Percentiles rank a stretch among this genome's conserved stretches.
Conservation (phyloP, 257 asterid species). For the Forsythia suspensa region DNA sequence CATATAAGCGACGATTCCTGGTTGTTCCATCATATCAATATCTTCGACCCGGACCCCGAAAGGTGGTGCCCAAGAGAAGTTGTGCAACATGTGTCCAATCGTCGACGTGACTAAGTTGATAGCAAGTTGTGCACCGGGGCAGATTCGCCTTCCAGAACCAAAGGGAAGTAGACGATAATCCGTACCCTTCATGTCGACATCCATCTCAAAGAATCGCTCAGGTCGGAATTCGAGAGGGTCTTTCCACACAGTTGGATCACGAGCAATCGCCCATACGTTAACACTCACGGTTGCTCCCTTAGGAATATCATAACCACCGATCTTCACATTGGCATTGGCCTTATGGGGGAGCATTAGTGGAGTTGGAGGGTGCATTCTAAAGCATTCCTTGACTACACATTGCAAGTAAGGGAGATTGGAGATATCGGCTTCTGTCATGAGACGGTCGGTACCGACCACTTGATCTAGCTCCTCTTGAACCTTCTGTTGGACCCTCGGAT, state of each 20-base stretch:
- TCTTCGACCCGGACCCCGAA: slow-evolving; percentile 54
- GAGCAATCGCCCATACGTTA: slow-evolving; percentile 78
- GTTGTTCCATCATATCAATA: slow-evolving; percentile 80
- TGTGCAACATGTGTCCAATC: slow-evolving; percentile 78
- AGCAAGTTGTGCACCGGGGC: slow-evolving; percentile 84
- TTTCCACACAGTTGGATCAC: slow-evolving; percentile 75
- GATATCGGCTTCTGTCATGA: slow-evolving; percentile 66
- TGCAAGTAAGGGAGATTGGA: slow-evolving; percentile 68
- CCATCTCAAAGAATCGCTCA: slow-evolving; percentile 74
- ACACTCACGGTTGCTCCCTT: slow-evolving; percentile 75
- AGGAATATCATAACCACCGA: slow-evolving; percentile 78
- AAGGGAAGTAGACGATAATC: slow-evolving; percentile 74
- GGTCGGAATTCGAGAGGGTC: slow-evolving; percentile 71
- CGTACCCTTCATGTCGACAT: slow-evolving; percentile 81
- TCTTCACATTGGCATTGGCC: slow-evolving; percentile 59
- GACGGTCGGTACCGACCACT: slow-evolving; percentile 53
- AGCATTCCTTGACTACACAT: slow-evolving; percentile 62
- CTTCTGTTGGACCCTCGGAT: slow-evolving; percentile 83
- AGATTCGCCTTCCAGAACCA: slow-evolving; percentile 79
- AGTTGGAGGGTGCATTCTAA: slow-evolving; percentile 79
- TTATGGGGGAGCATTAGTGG: slow-evolving; percentile 82
- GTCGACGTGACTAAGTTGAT: slow-evolving; percentile 57
- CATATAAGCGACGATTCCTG: slow-evolving; percentile 84
- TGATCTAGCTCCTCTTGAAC: slow-evolving; percentile 74
- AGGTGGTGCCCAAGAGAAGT: slow-evolving; percentile 58